Evolutionary conservation across 2,329 filamentous ascomycete species (phyloP), one percentile per base, ranked within the genome.

Genomic region (Coniochaeta hoffmannii): DNA sequence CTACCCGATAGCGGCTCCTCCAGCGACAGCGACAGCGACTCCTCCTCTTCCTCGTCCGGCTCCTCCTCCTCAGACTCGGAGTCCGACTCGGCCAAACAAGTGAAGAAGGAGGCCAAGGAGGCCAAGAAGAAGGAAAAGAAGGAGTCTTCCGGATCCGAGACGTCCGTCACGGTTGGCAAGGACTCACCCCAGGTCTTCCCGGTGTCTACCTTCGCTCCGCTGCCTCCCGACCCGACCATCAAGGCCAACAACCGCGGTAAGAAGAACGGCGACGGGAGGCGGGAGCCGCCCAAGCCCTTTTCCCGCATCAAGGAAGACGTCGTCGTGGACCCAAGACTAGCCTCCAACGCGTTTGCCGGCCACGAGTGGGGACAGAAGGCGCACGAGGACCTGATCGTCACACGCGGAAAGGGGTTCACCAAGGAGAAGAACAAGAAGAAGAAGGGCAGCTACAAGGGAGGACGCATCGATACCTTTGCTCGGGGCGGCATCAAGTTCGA

Each of bases 341-440:
- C 83, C 2, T 91, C 87, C 63, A 97, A 97, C 72, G 83, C 82
- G 14, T 97, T 93, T 69, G 79, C 90, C 11, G 79, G 85, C 22
- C 90, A 97, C 69, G 86, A 88, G 60, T 99, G 97, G 73, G 93
- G 92, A 24, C 87, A 94, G 64, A 85, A 85, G 63, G 95, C 95
- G 9, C 89, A 92, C 67, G 82, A 90, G 62, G 92, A 97, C 68
- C 76, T 99, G 60, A 89, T 91, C 51, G 82, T 96, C 36, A 97
- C 93, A 31, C 90, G 88, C 69, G 94, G 94, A 65, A 97, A 97
- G 76, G 91, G 90, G 4, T 99, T 99, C 74, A 97, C 93, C 58
- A 99, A 99, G 79, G 94, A 97, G 78, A 99, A 99, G 85, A 99
- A 99, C 76, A 99, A 99, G 80, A 94, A 91, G 81, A 92, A 91